Conservation (phyloP, 306 rosid species). For the Acacia confusa region DNA sequence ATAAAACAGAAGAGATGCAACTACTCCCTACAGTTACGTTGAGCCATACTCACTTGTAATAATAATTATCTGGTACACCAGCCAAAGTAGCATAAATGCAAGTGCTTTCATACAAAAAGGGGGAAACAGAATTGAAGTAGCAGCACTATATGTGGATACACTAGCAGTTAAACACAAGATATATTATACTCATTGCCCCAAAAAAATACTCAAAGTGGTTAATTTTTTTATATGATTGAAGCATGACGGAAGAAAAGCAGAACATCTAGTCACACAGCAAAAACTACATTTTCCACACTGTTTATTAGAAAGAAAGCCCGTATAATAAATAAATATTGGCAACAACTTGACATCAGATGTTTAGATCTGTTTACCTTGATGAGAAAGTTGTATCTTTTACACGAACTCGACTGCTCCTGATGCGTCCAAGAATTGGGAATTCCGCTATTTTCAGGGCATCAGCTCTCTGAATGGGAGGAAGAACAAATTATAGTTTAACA, state of each 20-base stretch:
- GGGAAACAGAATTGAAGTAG: not conserved
- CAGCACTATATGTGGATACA: not conserved
- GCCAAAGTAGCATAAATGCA: constrained; percentile 11
- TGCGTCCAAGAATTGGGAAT: constrained; percentile 88
- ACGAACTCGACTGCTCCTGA: constrained; percentile 85
- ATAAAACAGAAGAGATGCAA: not conserved
- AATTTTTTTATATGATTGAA: not conserved
- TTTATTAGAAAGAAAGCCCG: not conserved
- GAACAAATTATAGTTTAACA: constrained; percentile 22
- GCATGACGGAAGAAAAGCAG: not conserved
- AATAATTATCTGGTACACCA: not conserved
- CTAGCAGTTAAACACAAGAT: not conserved
- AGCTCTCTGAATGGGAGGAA: constrained; percentile 62
- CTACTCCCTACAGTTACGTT: not conserved
- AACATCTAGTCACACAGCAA: not conserved
- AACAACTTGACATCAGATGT: constrained; percentile 6
- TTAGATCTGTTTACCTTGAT: constrained; percentile 62
- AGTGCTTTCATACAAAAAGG: not conserved
- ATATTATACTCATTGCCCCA: not conserved
- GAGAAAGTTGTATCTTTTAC: constrained; percentile 94
- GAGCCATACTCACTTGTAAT: not conserved
- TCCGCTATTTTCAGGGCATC: constrained; percentile 72
- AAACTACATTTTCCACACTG: not conserved
- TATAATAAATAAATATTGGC: constrained; percentile 5
- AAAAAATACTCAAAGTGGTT: not conserved